Conservation (phyloP, 768 basidiomycete genomes). For the Lentinula guzmanii region DNA sequence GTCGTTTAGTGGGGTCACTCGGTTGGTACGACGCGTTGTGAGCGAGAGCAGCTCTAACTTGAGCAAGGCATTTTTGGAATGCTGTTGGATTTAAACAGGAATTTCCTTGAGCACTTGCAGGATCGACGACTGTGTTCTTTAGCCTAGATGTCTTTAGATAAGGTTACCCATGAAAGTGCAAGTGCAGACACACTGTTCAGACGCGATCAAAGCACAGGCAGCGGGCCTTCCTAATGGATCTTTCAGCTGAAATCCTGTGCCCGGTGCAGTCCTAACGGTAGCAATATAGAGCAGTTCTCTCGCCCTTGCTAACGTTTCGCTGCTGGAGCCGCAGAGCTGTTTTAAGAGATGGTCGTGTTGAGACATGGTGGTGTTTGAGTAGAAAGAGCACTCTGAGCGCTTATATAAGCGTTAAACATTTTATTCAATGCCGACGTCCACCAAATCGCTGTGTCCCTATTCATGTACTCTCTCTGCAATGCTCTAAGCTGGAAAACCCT, state of each 20-base stretch:
- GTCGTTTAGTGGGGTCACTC: neutral
- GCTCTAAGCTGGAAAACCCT: too few species aligned
- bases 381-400: neutral
- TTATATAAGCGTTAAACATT: neutral
- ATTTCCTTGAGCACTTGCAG: slow-evolving; percentile 5
- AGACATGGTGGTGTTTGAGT: neutral
- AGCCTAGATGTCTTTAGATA: slow-evolving; percentile 3
- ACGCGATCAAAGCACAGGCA: slow-evolving; percentile 46
- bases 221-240: slow-evolving; percentile 37
- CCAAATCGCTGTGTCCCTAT: too few species aligned
- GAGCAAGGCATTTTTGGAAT: slow-evolving; percentile 7
- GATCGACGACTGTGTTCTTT: slow-evolving; percentile 8
- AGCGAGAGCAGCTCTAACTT: slow-evolving; percentile 6
- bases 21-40: neutral
- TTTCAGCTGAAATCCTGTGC: slow-evolving; percentile 43
- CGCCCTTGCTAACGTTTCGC: slow-evolving; percentile 28
- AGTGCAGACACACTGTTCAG: slow-evolving; percentile 30
- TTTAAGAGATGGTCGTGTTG: slow-evolving; percentile 2
- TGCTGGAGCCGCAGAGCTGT: slow-evolving; percentile 12
- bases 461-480: too few species aligned
- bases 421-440: too few species aligned
- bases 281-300: slow-evolving; percentile 28
- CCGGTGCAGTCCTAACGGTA: slow-evolving; percentile 35
- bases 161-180: neutral
- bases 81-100: slow-evolving; percentile 8